These are phyloP conservation scores for Ogataea nakhonphanomensis DNA, from an alignment of 805 yeast species.

Conservation along the genomic window DNA sequence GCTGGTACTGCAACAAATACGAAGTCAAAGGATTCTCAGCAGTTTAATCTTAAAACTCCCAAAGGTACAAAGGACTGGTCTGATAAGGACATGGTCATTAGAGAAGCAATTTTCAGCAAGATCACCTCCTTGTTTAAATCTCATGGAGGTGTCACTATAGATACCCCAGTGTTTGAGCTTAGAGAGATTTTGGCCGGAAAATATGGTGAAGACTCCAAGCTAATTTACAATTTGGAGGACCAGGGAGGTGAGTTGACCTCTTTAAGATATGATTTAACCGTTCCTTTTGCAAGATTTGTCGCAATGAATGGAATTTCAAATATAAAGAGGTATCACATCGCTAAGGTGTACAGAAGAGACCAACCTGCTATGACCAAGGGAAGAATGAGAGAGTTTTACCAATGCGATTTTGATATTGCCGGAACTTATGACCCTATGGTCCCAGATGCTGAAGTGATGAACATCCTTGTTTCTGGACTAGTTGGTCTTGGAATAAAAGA, in stretches of 20 bases:
- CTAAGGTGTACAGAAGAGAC: conserved; percentile 97
- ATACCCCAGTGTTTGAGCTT: conserved; percentile 96
- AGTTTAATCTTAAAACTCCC: conserved; percentile 86
- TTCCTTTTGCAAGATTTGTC: conserved; percentile 95
- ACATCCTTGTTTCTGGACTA: conserved; percentile 80
- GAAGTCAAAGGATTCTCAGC: conserved; percentile 44
- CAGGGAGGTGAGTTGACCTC: conserved; percentile 99
- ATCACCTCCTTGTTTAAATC: conserved; percentile 76
- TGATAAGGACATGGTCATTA: conserved; percentile 92
- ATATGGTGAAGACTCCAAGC: conserved; percentile 97
- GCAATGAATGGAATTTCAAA: conserved; percentile 90
- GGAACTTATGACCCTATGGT: conserved; percentile 92
- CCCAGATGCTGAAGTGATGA: conserved; percentile 89
- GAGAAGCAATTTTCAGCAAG: conserved; percentile 80
- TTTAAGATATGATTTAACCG: conserved; percentile 93
- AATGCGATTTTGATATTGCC: conserved; percentile 97
- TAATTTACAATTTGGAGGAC: conserved; percentile 93
- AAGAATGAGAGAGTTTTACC: conserved; percentile 99
- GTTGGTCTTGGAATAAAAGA: conserved; percentile 79
- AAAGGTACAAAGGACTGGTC: conserved; percentile 99
- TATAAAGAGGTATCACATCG: conserved; percentile 94
- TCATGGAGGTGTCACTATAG: conserved; percentile 98
- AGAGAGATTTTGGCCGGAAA: conserved; percentile 95
- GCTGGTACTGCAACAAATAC: conserved; percentile 17
- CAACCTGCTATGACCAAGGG: conserved; percentile 99